Conservation (phyloP, 495 filamentous ascomycete species). For the Penicillium pancosmium region DNA sequence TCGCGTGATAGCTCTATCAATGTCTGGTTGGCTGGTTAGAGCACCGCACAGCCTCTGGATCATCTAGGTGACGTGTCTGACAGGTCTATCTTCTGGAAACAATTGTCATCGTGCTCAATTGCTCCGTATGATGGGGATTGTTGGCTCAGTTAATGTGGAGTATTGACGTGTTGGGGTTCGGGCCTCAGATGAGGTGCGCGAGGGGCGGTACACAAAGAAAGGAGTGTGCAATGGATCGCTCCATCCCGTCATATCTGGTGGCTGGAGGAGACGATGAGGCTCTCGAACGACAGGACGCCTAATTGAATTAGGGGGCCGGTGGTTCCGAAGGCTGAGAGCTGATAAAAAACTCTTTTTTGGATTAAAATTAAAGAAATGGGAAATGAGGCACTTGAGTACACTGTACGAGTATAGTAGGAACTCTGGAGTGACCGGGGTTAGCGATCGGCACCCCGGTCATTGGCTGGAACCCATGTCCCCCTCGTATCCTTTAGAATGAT, state of each 20-base stretch:
- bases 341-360: background rate
- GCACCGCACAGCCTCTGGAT: conserved; percentile 6
- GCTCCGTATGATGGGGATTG: background rate
- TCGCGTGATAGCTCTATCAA: conserved; percentile 5
- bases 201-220: background rate
- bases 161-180: background rate
- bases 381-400: background rate
- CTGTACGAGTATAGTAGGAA: background rate
- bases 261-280: background rate
- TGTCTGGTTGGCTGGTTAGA: conserved; percentile 7
- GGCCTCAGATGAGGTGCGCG: background rate
- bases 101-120: background rate
- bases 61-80: conserved; percentile 25
- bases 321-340: too few relatives aligned
- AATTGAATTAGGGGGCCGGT: background rate
- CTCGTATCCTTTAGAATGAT: conserved; percentile 5
- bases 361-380: background rate
- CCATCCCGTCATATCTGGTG: background rate
- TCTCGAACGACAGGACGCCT: background rate
- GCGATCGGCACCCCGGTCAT: background rate
- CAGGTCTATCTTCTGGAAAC: conserved; percentile 1
- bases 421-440: background rate
- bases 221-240: background rate
- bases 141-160: background rate
- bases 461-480: background rate